These are phyloP conservation scores for Aspergillus cejpii DNA, from an alignment of 2,329 filamentous ascomycete genomes.

Conservation along the genomic window DNA sequence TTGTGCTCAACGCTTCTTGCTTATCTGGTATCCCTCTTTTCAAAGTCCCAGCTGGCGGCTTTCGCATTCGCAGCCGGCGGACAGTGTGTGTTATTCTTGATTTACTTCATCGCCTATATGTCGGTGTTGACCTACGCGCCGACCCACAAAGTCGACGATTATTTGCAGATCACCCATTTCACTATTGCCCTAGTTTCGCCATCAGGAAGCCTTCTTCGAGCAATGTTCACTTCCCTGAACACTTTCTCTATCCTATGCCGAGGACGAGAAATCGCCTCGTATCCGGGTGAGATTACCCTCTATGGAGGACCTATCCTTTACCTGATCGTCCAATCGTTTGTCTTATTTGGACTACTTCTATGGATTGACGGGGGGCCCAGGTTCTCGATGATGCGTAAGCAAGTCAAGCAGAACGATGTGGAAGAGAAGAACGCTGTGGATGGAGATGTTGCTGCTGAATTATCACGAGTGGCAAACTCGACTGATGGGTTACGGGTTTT, in stretches of 20 bases:
- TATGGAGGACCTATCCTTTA: slow-evolving; percentile 85
- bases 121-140: slow-evolving; percentile 68
- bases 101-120: slow-evolving; percentile 67
- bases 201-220: slow-evolving; percentile 65
- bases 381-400: slow-evolving; percentile 48
- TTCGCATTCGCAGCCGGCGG: slow-evolving; percentile 76
- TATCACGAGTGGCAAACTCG: slow-evolving; percentile 54
- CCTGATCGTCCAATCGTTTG: slow-evolving; percentile 63
- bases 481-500: slow-evolving; percentile 68
- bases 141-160: slow-evolving; percentile 59
- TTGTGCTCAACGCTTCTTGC: slow-evolving; percentile 67
- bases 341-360: slow-evolving; percentile 66
- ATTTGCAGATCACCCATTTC: slow-evolving; percentile 66
- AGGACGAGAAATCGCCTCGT: slow-evolving; percentile 55
- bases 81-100: slow-evolving; percentile 64
- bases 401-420: slow-evolving; percentile 40
- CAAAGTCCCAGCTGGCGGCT: slow-evolving; percentile 69
- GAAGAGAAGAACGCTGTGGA: slow-evolving; percentile 39
- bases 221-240: slow-evolving; percentile 72
- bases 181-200: slow-evolving; percentile 67
- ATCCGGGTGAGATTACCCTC: slow-evolving; percentile 63
- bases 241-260: slow-evolving; percentile 72
- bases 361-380: slow-evolving; percentile 73
- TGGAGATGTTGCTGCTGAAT: slow-evolving; percentile 59
- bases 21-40: slow-evolving; percentile 76